Percentiles rank a stretch among this genome's conserved stretches.
These are phyloP conservation scores for Phytophthora citricola DNA, from an alignment of 352 stramenopile genomes.

Conservation along the genomic window DNA sequence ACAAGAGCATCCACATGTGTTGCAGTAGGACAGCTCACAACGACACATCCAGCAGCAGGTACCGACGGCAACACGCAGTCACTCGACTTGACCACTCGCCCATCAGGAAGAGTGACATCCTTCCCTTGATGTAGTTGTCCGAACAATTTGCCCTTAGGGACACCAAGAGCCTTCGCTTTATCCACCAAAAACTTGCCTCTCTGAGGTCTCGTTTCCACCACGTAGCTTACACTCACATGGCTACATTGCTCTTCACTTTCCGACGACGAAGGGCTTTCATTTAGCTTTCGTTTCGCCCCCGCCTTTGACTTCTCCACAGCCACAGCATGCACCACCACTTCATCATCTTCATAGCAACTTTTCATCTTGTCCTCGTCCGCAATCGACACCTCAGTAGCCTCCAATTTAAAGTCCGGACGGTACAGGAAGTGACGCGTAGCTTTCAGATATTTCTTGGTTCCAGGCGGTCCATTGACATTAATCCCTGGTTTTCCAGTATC, in stretches of 20 bases:
- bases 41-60: constrained; percentile 52
- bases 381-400: constrained; percentile 46
- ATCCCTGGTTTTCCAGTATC: constrained; percentile 85
- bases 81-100: constrained; percentile 61
- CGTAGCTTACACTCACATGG: constrained; percentile 70
- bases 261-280: constrained; percentile 31
- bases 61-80: constrained; percentile 79
- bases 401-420: constrained; percentile 63
- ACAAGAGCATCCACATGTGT: constrained; percentile 71
- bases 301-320: constrained; percentile 36
- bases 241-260: constrained; percentile 9
- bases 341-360: constrained; percentile 61
- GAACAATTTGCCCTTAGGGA: constrained; percentile 82
- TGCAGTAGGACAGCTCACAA: constrained; percentile 71
- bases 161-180: constrained; percentile 65
- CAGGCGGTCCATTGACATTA: constrained; percentile 71
- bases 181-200: constrained; percentile 85
- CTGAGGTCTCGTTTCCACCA: constrained; percentile 75
- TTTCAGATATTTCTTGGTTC: constrained; percentile 70
- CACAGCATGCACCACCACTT: constrained; percentile 61
- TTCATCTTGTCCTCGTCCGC: constrained; percentile 2
- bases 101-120: constrained; percentile 74
- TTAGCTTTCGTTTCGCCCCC: constrained; percentile 70
- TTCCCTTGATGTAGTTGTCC: constrained; percentile 82
- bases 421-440: constrained; percentile 89